phyloP scores from a whole-genome alignment of 768 basidiomycete species.

The Kwoniella heveanensis region DNA sequence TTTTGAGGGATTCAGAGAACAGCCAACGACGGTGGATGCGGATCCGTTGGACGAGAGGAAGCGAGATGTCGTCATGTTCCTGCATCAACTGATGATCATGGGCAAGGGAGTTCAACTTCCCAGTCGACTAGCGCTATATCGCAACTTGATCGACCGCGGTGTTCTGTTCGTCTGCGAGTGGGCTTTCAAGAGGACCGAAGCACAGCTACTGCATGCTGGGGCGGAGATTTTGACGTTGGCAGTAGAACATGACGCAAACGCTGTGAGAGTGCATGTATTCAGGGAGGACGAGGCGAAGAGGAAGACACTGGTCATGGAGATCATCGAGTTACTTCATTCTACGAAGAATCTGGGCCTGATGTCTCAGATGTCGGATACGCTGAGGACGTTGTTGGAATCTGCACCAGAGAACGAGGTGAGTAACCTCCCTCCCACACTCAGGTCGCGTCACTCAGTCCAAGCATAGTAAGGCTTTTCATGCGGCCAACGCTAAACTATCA shows the following conservation, averaged over 20 bases:
- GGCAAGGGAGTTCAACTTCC: conserved; percentile 94
- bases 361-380: conserved; percentile 83
- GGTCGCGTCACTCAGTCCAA: no score
- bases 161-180: conserved; percentile 89
- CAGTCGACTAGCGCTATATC: conserved; percentile 80
- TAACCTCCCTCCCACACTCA: no score
- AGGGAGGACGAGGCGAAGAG: conserved; percentile 68
- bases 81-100: conserved; percentile 92
- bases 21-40: conserved; percentile 3
- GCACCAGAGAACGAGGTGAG: conserved; percentile 49
- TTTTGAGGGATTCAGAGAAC: conserved; percentile 59
- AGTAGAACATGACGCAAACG: conserved; percentile 86
- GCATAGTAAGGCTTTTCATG: no score
- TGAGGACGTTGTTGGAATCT: conserved; percentile 79
- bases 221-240: conserved; percentile 82
- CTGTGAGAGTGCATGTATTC: conserved; percentile 79
- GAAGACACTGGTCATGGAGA: conserved; percentile 69
- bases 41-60: conserved; percentile 59
- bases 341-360: conserved; percentile 84
- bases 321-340: conserved; percentile 74
- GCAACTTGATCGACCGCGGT: conserved; percentile 81
- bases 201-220: conserved; percentile 72
- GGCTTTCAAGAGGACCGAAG: conserved; percentile 71
- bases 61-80: conserved; percentile 75
- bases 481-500: no score